Conservation (phyloP, 2,329 filamentous ascomycete species). For the Talaromyces funiculosus region DNA sequence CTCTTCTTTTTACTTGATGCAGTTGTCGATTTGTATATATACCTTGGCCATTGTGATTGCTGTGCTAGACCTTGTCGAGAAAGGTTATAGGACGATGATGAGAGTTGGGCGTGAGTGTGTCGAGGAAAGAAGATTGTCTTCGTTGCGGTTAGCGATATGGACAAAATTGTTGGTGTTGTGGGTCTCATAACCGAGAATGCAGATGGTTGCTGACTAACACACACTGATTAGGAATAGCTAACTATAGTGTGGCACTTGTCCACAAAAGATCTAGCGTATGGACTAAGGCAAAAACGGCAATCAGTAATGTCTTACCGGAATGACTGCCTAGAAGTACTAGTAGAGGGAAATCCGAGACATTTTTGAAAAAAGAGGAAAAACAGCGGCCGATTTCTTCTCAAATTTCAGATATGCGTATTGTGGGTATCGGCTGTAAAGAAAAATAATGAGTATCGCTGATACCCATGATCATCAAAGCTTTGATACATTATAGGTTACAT, state of each 20-base stretch:
- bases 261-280: too few relatives aligned
- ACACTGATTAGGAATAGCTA: too few relatives aligned
- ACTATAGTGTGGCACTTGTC: not conserved
- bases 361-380: too few relatives aligned
- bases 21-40: not conserved
- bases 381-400: too few relatives aligned
- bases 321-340: not conserved
- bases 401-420: too few relatives aligned
- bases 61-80: slow-evolving; percentile 6
- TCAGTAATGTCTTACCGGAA: not conserved
- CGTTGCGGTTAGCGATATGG: not conserved
- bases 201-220: not conserved
- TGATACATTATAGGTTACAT: too few relatives aligned
- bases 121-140: not conserved
- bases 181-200: not conserved
- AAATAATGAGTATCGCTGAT: too few relatives aligned
- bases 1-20: not conserved
- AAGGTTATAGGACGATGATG: not conserved
- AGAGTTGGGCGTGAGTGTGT: not conserved
- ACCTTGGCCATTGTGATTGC: slow-evolving; percentile 15
- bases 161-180: slow-evolving; percentile 1
- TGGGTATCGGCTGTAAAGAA: not conserved
- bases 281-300: not conserved
- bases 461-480: not conserved
- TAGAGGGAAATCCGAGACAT: not conserved